Evolutionary conservation across 2,329 filamentous ascomycete species (phyloP), one percentile per base, ranked within the genome.

Genomic region (Drechslerella dactyloides): DNA sequence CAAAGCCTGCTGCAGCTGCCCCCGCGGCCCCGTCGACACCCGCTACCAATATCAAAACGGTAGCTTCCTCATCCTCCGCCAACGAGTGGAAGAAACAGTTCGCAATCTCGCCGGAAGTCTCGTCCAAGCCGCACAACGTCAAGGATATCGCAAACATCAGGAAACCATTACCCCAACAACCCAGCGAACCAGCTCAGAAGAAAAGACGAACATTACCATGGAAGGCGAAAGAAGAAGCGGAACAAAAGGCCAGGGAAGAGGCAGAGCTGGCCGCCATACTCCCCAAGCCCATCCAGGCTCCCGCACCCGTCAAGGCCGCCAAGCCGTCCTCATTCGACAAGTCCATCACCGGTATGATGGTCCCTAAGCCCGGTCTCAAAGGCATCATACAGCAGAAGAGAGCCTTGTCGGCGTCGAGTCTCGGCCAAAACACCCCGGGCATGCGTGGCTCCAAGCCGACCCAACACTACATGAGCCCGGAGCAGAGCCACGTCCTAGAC

Each of bases 401-500:
- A 27, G 54, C 68, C 8, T 40, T 72, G 13, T 72, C 68, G 15
- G 65, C 68, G 4, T 46, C 68, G 7, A 72, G 68, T 33, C 15
- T 72, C 5, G 68, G 54, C 15, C 57, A 62, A 23, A 48, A 56
- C 4, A 24, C 17, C 17, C 5, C 17, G 6, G 51, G 30, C 7
- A 24, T 35, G 10, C 60, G 60, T 15, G 68, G 55, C 21, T 21
- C 23, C 19, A 72, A 65, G 24, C 55, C 68, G 15, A 72, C 68
- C 3, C 55, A 46, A 42, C 52, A 72, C 33, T 72, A 65, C 27
- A 57, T 72, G 68, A 72, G 68, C 56, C 27, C 24, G 4, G 94
- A 99, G 78, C 94, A 99, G 80, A 85, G 86, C 69, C 87, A 90
- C 68, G 91, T 99, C 10, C 82, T 96, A 65, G 87, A 91, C 51